Evolutionary conservation across 768 basidiomycete genomes (phyloP).

Genomic region (Tricholoma saponaceum): DNA sequence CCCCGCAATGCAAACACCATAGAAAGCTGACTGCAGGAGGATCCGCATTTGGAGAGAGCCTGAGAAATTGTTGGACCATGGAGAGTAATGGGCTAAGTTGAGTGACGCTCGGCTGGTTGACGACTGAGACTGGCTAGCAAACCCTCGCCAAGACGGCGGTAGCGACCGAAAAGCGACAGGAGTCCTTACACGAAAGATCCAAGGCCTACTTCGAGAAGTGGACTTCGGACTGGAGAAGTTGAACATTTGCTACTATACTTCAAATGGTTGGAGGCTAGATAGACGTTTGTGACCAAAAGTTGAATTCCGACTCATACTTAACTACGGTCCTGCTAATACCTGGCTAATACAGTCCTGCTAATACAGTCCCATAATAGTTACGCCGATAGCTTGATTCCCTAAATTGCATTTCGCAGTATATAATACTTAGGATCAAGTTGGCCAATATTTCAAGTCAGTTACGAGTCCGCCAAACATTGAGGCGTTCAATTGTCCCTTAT

Average conservation of each 20-base stretch:
- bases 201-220: not conserved
- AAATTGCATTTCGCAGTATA: no score
- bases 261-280: no score
- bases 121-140: not conserved
- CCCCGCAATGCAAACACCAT: slow-evolving; percentile 31
- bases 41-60: slow-evolving; percentile 28
- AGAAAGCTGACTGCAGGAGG: slow-evolving; percentile 32
- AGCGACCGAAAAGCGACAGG: not conserved
- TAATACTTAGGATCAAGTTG: no score
- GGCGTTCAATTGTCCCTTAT: not conserved
- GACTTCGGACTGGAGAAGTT: not conserved
- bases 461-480: no score
- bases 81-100: slow-evolving; percentile 26
- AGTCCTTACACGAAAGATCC: not conserved
- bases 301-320: no score
- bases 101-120: not conserved
- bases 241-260: no score
- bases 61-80: slow-evolving; percentile 36
- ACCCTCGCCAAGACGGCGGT: not conserved
- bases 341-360: no score
- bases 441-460: no score
- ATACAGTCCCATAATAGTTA: no score
- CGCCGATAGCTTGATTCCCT: no score
- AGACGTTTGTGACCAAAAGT: no score
- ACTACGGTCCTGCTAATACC: no score